phyloP scores from a whole-genome alignment of 495 filamentous ascomycete species.

The Neurospora tetraspora region DNA sequence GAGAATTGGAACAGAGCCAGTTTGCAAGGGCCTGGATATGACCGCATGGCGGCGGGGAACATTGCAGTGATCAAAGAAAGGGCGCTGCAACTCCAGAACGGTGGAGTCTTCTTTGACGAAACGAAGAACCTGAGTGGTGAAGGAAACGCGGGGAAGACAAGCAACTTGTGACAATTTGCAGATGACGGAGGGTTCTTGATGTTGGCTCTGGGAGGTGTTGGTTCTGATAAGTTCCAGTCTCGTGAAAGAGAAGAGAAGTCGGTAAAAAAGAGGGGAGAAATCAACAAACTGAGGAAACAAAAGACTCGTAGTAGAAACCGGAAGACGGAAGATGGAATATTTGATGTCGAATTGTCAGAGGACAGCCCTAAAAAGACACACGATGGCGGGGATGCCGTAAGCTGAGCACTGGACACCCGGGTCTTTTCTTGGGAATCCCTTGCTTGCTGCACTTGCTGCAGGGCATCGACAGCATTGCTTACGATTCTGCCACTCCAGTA shows the following conservation, averaged over 20 bases:
- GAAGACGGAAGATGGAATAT: background rate
- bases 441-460: background rate
- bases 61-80: background rate
- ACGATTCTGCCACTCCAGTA: background rate
- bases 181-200: background rate
- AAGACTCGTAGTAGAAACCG: background rate
- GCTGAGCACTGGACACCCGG: background rate
- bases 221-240: background rate
- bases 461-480: background rate
- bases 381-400: constrained; percentile 2
- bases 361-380: background rate
- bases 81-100: background rate
- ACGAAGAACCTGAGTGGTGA: background rate
- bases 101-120: background rate
- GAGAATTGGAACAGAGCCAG: background rate
- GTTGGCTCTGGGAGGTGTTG: background rate
- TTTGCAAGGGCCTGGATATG: background rate
- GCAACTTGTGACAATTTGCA: background rate
- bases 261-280: constrained; percentile 3
- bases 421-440: background rate
- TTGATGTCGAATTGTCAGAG: background rate
- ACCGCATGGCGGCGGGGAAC: background rate
- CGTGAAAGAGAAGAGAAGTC: background rate
- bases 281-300: background rate
- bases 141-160: background rate